Evolutionary conservation across 345 rosid species (phyloP).

Genomic region (Aquilaria malaccensis): DNA sequence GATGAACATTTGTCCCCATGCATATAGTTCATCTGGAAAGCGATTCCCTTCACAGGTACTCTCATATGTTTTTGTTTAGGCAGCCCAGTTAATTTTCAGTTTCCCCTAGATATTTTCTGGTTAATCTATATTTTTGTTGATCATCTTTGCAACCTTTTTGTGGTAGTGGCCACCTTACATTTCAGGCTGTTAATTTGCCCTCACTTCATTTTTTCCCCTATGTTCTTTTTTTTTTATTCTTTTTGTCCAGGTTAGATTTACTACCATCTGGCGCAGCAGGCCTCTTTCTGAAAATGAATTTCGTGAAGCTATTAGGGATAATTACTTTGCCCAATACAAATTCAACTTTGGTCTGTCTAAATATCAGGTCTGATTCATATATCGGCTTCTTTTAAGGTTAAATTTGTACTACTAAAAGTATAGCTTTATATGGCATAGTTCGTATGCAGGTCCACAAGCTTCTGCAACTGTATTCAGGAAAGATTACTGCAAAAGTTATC

Average conservation of each 20-base stretch:
- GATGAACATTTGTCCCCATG: conserved; percentile 6
- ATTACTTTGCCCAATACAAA: conserved; percentile 1
- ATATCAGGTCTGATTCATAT: conserved; percentile 10
- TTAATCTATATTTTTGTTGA: background rate
- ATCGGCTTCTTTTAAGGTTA: background rate
- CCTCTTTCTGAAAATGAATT: conserved; percentile 13
- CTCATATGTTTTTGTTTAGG: background rate
- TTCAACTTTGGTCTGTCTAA: conserved; percentile 14
- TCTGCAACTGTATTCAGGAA: conserved; percentile 22
- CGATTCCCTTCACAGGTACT: conserved; percentile 16
- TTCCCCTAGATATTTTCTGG: background rate
- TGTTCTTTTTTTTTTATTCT: background rate
- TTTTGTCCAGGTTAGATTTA: conserved; percentile 11
- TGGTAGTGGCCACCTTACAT: background rate
- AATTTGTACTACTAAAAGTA: background rate
- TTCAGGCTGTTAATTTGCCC: background rate
- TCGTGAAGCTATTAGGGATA: conserved; percentile 6
- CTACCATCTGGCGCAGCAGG: conserved; percentile 10
- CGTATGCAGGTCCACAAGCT: conserved; percentile 20
- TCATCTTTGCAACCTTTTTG: background rate
- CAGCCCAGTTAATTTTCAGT: background rate
- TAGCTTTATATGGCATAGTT: background rate
- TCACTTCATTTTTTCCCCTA: background rate
- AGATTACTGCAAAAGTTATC: background rate
- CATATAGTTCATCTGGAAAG: conserved; percentile 14